These are phyloP conservation scores for Stemphylium lycopersici DNA, from an alignment of 2,329 filamentous ascomycete genomes.

Conservation along the genomic window DNA sequence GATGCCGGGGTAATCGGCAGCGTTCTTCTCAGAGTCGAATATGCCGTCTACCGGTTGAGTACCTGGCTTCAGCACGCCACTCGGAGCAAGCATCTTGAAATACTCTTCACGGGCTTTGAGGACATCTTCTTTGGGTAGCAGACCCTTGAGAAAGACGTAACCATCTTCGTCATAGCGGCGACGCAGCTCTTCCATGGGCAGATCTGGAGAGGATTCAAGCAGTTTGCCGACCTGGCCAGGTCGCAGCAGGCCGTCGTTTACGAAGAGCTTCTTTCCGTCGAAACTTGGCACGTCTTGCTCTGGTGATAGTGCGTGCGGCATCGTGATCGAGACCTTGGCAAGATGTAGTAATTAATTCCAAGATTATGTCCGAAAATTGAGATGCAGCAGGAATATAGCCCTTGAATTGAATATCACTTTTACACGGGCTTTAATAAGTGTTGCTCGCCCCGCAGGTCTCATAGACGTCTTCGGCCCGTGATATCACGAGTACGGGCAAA, in stretches of 20 bases:
- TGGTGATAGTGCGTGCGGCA: conserved; percentile 44
- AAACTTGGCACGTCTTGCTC: conserved; percentile 32
- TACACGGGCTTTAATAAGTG: background rate
- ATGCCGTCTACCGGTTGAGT: conserved; percentile 60
- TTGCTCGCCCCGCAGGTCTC: background rate
- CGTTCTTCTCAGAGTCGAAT: conserved; percentile 55
- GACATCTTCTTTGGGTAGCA: conserved; percentile 61
- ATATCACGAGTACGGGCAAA: conserved; percentile 11
- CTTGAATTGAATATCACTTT: background rate
- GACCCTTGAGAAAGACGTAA: conserved; percentile 62
- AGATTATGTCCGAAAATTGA: background rate
- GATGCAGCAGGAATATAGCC: background rate
- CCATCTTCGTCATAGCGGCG: conserved; percentile 57
- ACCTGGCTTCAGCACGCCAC: conserved; percentile 62
- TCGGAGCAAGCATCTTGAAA: conserved; percentile 61
- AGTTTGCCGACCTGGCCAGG: conserved; percentile 53
- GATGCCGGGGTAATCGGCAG: conserved; percentile 58
- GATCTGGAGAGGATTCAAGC: conserved; percentile 51
- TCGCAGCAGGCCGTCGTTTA: conserved; percentile 56
- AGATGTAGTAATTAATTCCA: background rate
- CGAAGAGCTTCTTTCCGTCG: conserved; percentile 45
- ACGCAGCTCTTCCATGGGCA: conserved; percentile 58
- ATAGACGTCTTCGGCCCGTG: background rate
- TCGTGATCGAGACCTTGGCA: conserved; percentile 13
- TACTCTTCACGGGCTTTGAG: conserved; percentile 59